Evolutionary conservation across 2,329 filamentous ascomycete species (phyloP), one percentile per base, ranked within the genome.

Genomic region (Colletotrichum phormii): DNA sequence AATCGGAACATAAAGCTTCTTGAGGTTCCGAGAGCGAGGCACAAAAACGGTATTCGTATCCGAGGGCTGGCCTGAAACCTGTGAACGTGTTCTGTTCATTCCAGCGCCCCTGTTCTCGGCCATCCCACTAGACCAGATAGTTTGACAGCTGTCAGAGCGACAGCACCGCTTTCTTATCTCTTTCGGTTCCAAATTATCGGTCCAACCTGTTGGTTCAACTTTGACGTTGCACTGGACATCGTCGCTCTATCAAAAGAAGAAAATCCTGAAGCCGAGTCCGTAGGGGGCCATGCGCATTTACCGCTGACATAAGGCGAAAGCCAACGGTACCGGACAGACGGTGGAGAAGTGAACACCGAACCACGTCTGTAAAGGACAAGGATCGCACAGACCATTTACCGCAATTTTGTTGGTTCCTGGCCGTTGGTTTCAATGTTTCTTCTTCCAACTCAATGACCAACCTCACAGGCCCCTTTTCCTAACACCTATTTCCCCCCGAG

Each of bases 321-420:
- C 42, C 42, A n/a, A 49, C 42, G 18, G 64, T 29, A 22, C 42
- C 42, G 64, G 64, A 61, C 42, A 59, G 65, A 55, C 49, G 31
- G 58, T 61, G 65, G 51, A 65, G 53, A 59, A 65, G 18, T 49
- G 18, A 33, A 29, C 22, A 65, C 31, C 24, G 55, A 60, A 69
- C 66, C 22, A 33, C 57, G 7, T 24, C 26, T n/a, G 51, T 15
- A 8, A 18, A 42, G 37, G 37, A 49, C 64, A 57, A 53, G 64
- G 64, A 22, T 46, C 11, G 64, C 69, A 72, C 64, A 65, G 58
- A n/a, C 64, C 69, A 63, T 13, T 18, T 22, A 1, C 24, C 22
- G 64, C 64, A 62, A 68, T 58, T 42, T 69, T 51, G 61, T 54
- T 53, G 64, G 69, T 55, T 62, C 61, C 35, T 59, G 33, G 54